Evolutionary conservation across 257 asterid species (phyloP), one percentile per base, ranked within the genome.

Genomic region (Oldenlandia corymbosa): DNA sequence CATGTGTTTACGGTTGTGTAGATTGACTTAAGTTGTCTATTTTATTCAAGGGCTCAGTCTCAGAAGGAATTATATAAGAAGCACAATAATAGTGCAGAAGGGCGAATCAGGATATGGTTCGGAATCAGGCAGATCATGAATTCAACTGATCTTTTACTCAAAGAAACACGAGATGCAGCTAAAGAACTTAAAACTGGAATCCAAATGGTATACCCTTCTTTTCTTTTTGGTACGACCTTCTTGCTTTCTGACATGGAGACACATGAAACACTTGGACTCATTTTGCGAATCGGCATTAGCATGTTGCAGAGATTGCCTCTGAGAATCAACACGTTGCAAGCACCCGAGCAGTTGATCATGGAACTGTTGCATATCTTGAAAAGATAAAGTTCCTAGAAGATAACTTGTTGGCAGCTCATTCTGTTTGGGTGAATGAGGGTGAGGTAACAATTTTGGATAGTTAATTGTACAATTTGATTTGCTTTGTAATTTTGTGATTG

Each of bases 111-210:
- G 76, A 77, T 88, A 61, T 88, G 96, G 96, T 74, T 88, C 66
- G 96, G 96, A 27, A 74, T 88, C 62, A 75, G 92, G 70, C 95
- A 88, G 73, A 82, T 86, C 55, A 86, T 88, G 96, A 88, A 88
- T 68, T 70, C 92, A 51, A 79, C 95, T 5, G 90, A 82, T 76
- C 76, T 46, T 39, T 71, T 88, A 55, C 91, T 88, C 61, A 74
- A 71, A 51, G 67, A 78, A 64, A 88, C 96, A 31, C 77, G 92
- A 73, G 88, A 80, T 60, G 79, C 83, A 28, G 92, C 96, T n/a
- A 73, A 78, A 68, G 83, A 88, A 64, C 84, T 88, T 50, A 50
- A 80, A 42, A 86, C 92, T 11, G 92, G 95, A 70, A 88, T 88
- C 65, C 96, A 88, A 68, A 86, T 86, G 96, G 96, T 88, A 71